Conservation (phyloP, 2,329 filamentous ascomycete species). For the Aquanectria penicillioides region DNA sequence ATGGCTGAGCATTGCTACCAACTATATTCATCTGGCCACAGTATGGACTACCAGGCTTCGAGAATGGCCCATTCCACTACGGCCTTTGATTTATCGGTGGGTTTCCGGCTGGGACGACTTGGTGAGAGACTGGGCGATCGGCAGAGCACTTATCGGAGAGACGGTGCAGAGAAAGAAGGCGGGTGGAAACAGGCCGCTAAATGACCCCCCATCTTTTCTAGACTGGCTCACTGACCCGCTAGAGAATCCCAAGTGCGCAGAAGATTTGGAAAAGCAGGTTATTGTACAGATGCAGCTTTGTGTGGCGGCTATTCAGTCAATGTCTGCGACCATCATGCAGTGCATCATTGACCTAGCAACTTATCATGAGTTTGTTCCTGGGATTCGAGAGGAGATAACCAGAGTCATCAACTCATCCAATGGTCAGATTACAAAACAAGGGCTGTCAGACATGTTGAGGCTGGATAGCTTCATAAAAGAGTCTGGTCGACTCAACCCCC, state of each 20-base stretch:
- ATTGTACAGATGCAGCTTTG: conserved; percentile 18
- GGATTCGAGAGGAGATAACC: conserved; percentile 1
- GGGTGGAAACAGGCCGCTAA: conserved; percentile 2
- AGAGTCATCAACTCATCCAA: not conserved
- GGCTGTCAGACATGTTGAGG: conserved; percentile 11
- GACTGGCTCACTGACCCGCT: conserved; percentile 12
- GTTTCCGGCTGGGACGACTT: conserved; percentile 9
- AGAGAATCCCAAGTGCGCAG: not conserved
- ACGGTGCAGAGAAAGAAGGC: conserved; percentile 1
- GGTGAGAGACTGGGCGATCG: conserved; percentile 9
- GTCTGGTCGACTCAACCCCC: conserved; percentile 12
- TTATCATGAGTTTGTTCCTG: conserved; percentile 9
- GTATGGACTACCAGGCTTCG: conserved; percentile 15
- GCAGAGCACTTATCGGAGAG: conserved; percentile 7
- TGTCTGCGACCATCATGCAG: conserved; percentile 18
- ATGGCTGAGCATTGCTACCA: conserved; percentile 17
- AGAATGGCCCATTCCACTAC: conserved; percentile 11
- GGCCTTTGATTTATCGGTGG: conserved; percentile 15
- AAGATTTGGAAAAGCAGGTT: conserved; percentile 12
- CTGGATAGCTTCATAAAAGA: conserved; percentile 23
- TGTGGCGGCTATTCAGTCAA: conserved; percentile 21
- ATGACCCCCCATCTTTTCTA: conserved; percentile 4
- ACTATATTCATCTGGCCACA: conserved; percentile 12
- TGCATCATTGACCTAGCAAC: conserved; percentile 15
- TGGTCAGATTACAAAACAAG: conserved; percentile 7